Percentiles rank a stretch among this genome's conserved stretches.
Evolutionary conservation across 2,329 filamentous ascomycete genomes (phyloP).

Genomic region (Balansia obtecta): DNA sequence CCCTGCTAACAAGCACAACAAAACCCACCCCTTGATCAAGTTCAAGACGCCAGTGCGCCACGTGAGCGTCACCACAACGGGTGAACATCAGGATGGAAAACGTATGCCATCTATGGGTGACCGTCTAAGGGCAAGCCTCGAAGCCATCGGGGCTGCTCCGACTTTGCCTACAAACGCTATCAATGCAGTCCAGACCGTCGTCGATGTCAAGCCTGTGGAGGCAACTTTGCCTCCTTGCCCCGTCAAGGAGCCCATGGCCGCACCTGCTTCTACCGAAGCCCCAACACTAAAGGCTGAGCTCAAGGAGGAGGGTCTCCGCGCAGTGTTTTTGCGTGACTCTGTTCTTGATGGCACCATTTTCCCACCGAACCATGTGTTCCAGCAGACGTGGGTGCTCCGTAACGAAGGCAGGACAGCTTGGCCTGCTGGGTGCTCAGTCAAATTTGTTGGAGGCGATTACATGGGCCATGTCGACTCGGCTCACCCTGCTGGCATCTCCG

Average conservation of each 20-base stretch:
- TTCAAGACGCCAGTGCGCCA: constrained; percentile 87
- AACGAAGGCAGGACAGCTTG: constrained; percentile 71
- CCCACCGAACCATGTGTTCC: constrained; percentile 59
- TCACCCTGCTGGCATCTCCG: constrained; percentile 64
- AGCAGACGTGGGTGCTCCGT: constrained; percentile 82
- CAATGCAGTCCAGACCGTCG: constrained; percentile 55
- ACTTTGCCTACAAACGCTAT: constrained; percentile 35
- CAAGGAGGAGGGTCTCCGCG: constrained; percentile 23
- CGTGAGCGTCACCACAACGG: constrained; percentile 74
- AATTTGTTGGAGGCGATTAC: constrained; percentile 86
- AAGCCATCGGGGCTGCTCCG: constrained; percentile 31
- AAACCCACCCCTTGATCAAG: constrained; percentile 93
- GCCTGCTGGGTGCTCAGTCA: constrained; percentile 82
- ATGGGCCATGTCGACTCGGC: constrained; percentile 84
- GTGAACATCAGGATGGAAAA: constrained; percentile 59
- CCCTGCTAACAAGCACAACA: constrained; percentile 76
- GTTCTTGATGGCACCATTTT: constrained; percentile 67
- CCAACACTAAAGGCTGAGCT: constrained; percentile 8
- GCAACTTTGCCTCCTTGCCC: constrained; percentile 8
- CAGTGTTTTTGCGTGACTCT: constrained; percentile 65
- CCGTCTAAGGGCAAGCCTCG: constrained; percentile 27
- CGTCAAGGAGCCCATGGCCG: constrained; percentile 6
- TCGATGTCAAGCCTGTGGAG: constrained; percentile 55
- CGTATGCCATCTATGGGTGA: constrained; percentile 64
- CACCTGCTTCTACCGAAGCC: background rate